These are phyloP conservation scores for Sechiopsis laciniata DNA, from an alignment of 306 rosid genomes.

Conservation along the genomic window DNA sequence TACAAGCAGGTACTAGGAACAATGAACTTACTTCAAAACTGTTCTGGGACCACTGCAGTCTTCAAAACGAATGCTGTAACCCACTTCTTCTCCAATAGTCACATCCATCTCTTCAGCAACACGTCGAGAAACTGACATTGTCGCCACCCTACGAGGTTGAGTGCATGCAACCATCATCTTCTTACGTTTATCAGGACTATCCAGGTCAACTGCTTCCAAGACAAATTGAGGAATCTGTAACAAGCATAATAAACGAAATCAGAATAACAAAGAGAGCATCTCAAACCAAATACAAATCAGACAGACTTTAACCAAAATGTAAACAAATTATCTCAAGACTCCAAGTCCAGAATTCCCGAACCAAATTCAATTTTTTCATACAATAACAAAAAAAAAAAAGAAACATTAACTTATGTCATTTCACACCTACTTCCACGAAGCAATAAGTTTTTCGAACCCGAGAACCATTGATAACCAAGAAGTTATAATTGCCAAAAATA, in stretches of 20 bases:
- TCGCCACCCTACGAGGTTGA: conserved; percentile 95
- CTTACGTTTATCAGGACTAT: conserved; percentile 58
- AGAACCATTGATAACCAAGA: no score
- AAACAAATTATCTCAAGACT: no score
- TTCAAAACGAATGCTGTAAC: conserved; percentile 94
- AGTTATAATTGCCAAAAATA: no score
- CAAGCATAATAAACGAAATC: background rate
- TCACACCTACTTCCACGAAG: no score
- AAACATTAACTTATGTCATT: no score
- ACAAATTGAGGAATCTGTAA: conserved; percentile 90
- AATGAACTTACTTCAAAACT: conserved; percentile 65
- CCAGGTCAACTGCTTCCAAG: conserved; percentile 70
- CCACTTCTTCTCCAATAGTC: conserved; percentile 89
- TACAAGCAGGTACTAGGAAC: background rate
- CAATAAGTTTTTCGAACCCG: no score
- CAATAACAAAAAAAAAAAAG: no score
- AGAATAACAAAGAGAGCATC: background rate
- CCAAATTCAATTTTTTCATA: no score
- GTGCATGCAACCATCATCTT: conserved; percentile 93
- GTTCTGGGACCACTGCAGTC: conserved; percentile 90
- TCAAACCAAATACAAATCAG: background rate
- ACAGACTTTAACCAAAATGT: background rate
- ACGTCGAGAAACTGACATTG: conserved; percentile 93
- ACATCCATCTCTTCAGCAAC: conserved; percentile 99
- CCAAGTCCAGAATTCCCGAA: no score